Evolutionary conservation across 495 filamentous ascomycete species (phyloP).

Genomic region (Xylaria castorea): DNA sequence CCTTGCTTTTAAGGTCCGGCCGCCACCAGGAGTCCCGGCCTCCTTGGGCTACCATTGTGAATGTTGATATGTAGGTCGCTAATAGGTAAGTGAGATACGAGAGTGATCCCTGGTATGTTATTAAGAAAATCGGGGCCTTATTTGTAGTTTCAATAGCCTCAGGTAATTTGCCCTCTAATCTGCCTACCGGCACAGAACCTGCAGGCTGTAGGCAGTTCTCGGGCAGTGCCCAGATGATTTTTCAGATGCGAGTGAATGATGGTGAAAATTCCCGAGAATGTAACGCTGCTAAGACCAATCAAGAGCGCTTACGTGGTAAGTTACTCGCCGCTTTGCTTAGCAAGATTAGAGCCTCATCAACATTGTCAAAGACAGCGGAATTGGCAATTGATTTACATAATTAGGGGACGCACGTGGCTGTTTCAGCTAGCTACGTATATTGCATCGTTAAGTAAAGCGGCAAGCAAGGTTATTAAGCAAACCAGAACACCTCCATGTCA

Average conservation of each 20-base stretch:
- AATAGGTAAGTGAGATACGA: not conserved
- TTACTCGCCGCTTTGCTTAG: not conserved
- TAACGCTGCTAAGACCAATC: not conserved
- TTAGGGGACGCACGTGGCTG: not conserved
- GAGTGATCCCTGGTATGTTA: not conserved
- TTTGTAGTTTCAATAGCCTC: not conserved
- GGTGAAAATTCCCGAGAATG: conserved; percentile 4
- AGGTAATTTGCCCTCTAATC: not conserved
- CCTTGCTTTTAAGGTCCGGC: conserved; percentile 20
- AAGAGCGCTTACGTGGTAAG: conserved; percentile 7
- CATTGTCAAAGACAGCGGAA: not conserved
- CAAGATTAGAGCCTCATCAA: conserved; percentile 9
- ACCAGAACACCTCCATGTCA: not conserved
- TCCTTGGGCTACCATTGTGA: conserved; percentile 5
- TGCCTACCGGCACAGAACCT: too few relatives aligned
- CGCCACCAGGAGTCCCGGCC: conserved; percentile 19
- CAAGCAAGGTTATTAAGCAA: not conserved
- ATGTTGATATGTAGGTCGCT: not conserved
- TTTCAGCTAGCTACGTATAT: not conserved
- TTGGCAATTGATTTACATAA: not conserved
- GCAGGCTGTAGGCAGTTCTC: not conserved
- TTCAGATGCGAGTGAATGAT: not conserved
- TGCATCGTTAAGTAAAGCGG: not conserved
- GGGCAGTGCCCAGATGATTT: not conserved
- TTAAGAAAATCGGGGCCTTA: not conserved